Conservation (phyloP, 2,329 filamentous ascomycete species). For the Ceratocystis diversiconidia region DNA sequence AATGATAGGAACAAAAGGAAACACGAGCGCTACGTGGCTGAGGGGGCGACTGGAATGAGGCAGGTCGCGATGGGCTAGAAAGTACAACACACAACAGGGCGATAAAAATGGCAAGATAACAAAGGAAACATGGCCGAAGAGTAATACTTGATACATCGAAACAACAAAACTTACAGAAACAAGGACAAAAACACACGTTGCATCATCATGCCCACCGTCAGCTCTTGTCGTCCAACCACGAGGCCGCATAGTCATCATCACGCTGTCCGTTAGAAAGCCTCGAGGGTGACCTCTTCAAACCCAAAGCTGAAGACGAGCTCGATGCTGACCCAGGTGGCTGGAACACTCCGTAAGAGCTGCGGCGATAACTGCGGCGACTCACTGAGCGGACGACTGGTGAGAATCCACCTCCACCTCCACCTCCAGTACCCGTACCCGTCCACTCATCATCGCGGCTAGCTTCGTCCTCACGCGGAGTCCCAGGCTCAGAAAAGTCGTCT, state of each 20-base stretch:
- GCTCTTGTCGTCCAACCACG: conserved; percentile 5
- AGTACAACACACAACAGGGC: not conserved
- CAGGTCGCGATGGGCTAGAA: not conserved
- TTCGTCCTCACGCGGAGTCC: conserved; percentile 30
- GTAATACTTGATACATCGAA: conserved; percentile 2
- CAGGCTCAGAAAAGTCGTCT: conserved; percentile 41
- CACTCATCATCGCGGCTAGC: conserved; percentile 24
- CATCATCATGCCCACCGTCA: not conserved
- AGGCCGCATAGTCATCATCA: conserved; percentile 5
- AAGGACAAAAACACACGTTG: not conserved
- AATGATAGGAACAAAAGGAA: not conserved
- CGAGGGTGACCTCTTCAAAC: conserved; percentile 11
- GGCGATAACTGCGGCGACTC: conserved; percentile 15
- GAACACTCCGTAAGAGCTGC: not conserved
- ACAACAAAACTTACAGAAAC: conserved; percentile 7
- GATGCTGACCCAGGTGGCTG: conserved; percentile 8
- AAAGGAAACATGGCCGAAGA: not conserved
- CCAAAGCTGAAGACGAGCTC: conserved; percentile 1
- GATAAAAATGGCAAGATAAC: not conserved
- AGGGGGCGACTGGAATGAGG: too few species aligned
- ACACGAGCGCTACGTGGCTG: too few species aligned
- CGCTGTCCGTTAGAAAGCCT: conserved; percentile 11
- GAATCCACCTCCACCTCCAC: conserved; percentile 13
- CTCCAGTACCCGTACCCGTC: conserved; percentile 1
- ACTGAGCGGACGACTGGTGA: conserved; percentile 11